phyloP scores from a whole-genome alignment of 768 basidiomycete genomes.

The Suillus luteus region DNA sequence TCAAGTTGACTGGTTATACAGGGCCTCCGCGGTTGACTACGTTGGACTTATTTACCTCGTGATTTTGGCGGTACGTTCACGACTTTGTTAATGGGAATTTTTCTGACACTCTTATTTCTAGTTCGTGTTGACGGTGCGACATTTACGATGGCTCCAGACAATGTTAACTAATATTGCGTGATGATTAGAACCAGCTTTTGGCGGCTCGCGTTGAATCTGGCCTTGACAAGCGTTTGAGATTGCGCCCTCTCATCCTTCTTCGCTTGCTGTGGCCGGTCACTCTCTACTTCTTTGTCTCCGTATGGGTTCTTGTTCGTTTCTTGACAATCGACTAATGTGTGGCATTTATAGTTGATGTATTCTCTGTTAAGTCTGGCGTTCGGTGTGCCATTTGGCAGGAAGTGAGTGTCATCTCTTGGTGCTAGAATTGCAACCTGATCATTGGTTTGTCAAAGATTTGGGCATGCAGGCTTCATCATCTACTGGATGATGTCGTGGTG shows the following conservation, averaged over 20 bases:
- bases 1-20: conserved; percentile 21
- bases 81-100: neutral
- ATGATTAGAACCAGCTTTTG: conserved; percentile 33
- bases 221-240: conserved; percentile 39
- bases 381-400: conserved; percentile 53
- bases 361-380: conserved; percentile 62
- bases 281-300: conserved; percentile 46
- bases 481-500: conserved; percentile 70
- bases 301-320: conserved; percentile 23
- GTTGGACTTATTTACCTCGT: conserved; percentile 56
- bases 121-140: conserved; percentile 32
- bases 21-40: conserved; percentile 54
- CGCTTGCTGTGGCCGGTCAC: conserved; percentile 41
- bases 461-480: conserved; percentile 54
- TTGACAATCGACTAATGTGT: neutral
- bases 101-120: conserved; percentile 15
- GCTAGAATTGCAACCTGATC: neutral
- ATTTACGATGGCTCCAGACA: neutral
- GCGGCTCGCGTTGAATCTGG: conserved; percentile 40
- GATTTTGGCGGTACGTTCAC: conserved; percentile 29
- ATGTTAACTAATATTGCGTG: neutral
- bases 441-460: conserved; percentile 37
- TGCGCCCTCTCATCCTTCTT: conserved; percentile 40
- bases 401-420: conserved; percentile 31
- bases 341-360: conserved; percentile 48